Evolutionary conservation across 1,139 yeast species (phyloP).

Genomic region (Hansenula sp.): DNA sequence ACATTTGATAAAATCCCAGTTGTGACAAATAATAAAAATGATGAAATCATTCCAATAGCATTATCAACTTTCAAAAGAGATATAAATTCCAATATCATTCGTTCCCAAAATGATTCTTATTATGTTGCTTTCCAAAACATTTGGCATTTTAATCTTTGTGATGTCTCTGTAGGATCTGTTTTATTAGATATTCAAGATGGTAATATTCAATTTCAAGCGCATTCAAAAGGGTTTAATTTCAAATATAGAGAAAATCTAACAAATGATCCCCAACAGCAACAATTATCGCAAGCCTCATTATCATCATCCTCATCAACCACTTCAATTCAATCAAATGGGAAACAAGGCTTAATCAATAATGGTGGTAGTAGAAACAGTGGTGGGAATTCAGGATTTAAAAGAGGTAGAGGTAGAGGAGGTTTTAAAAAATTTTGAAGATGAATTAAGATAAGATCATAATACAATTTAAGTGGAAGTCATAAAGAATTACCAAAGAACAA

Average conservation of each 20-base stretch:
- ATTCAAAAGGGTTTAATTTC: slow-evolving; percentile 49
- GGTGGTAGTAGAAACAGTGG: slow-evolving; percentile 3
- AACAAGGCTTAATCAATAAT: neutral
- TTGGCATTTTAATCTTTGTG: slow-evolving; percentile 79
- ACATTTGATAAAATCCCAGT: slow-evolving; percentile 66
- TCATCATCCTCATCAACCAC: neutral
- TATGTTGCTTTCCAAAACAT: slow-evolving; percentile 64
- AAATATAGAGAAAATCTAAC: slow-evolving; percentile 30
- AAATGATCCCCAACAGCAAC: neutral
- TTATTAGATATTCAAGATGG: slow-evolving; percentile 39
- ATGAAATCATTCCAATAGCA: slow-evolving; percentile 41
- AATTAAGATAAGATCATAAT: neutral
- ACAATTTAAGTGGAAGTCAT: too few species aligned
- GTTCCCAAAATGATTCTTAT: slow-evolving; percentile 45
- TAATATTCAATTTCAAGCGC: slow-evolving; percentile 36
- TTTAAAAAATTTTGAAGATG: slow-evolving; percentile 12
- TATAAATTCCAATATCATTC: slow-evolving; percentile 26
- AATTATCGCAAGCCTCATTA: neutral
- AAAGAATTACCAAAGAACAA: neutral
- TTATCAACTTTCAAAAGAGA: slow-evolving; percentile 27
- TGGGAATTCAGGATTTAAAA: slow-evolving; percentile 7
- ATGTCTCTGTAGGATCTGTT: slow-evolving; percentile 43
- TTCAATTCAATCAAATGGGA: too few species aligned
- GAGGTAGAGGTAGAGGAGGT: slow-evolving; percentile 8
- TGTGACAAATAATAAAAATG: slow-evolving; percentile 32